Evolutionary conservation across 2,329 filamentous ascomycete genomes (phyloP).

Genomic region (Colletotrichum tanaceti): DNA sequence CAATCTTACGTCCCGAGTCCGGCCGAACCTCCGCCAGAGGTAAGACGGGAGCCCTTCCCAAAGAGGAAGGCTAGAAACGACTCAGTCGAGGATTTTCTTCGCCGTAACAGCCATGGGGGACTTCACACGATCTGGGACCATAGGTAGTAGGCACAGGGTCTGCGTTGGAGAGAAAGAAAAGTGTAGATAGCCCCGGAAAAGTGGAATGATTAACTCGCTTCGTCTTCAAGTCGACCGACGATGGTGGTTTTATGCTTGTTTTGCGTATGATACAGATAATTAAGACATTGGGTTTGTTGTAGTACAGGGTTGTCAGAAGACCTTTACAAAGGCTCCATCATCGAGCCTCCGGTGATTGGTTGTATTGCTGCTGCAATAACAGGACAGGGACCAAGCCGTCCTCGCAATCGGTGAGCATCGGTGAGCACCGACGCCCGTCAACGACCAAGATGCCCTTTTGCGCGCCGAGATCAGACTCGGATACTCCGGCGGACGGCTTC

Average conservation of each 20-base stretch:
- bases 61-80: slow-evolving; percentile 30
- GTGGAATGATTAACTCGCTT: background rate
- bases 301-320: background rate
- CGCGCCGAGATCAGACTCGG: background rate
- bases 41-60: slow-evolving; percentile 27
- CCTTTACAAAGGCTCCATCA: background rate
- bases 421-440: slow-evolving; percentile 22
- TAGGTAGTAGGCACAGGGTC: background rate
- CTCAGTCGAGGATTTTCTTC: background rate
- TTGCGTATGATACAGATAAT: slow-evolving; percentile 11
- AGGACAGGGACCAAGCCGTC: background rate
- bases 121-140: background rate
- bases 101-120: background rate
- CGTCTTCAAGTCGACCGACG: background rate
- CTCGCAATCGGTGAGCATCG: slow-evolving; percentile 1
- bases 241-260: background rate
- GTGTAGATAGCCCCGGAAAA: background rate
- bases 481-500: slow-evolving; percentile 23
- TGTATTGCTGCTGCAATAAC: background rate
- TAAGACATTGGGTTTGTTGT: background rate
- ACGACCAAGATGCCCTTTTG: background rate
- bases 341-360: background rate
- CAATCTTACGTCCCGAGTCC: slow-evolving; percentile 13
- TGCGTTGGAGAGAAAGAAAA: background rate
- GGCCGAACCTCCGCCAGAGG: slow-evolving; percentile 22